Evolutionary conservation across 768 basidiomycete species (phyloP).

Genomic region (Mycena haematopus): DNA sequence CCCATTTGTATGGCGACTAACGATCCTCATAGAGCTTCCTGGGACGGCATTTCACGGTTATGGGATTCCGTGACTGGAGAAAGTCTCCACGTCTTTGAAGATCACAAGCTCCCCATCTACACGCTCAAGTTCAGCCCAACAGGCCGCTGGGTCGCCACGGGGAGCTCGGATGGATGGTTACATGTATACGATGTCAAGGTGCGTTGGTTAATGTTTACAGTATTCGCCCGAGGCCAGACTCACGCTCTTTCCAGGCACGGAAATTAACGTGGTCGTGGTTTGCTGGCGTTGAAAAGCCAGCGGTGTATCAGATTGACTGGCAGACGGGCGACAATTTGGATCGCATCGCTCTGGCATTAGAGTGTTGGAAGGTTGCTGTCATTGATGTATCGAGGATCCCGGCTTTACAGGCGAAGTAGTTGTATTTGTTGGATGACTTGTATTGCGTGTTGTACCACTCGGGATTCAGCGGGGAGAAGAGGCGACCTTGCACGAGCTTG

Average conservation of each 20-base stretch:
- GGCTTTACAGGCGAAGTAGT: constrained; percentile 31
- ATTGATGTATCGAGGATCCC: constrained; percentile 64
- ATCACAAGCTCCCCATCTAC: constrained; percentile 77
- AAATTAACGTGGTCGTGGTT: constrained; percentile 70
- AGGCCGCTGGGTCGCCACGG: constrained; percentile 75
- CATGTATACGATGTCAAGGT: constrained; percentile 76
- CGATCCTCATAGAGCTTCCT: constrained; percentile 64
- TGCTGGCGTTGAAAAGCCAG: constrained; percentile 60
- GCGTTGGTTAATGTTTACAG: constrained; percentile 12
- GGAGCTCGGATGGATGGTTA: constrained; percentile 79
- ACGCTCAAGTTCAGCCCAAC: constrained; percentile 78
- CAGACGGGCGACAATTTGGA: constrained; percentile 58
- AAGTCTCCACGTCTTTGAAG: constrained; percentile 72
- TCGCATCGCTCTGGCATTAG: constrained; percentile 75
- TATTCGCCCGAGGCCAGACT: background rate
- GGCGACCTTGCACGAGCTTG: too few species aligned
- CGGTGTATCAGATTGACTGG: constrained; percentile 83
- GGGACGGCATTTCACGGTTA: constrained; percentile 79
- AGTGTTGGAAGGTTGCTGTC: constrained; percentile 68
- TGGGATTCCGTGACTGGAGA: constrained; percentile 85
- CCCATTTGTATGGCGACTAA: background rate
- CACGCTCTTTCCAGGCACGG: constrained; percentile 43
- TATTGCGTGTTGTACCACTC: background rate
- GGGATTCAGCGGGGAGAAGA: background rate
- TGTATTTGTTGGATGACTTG: background rate